Conservation (phyloP, 2,329 filamentous ascomycete species). For the Diaporthe citri region DNA sequence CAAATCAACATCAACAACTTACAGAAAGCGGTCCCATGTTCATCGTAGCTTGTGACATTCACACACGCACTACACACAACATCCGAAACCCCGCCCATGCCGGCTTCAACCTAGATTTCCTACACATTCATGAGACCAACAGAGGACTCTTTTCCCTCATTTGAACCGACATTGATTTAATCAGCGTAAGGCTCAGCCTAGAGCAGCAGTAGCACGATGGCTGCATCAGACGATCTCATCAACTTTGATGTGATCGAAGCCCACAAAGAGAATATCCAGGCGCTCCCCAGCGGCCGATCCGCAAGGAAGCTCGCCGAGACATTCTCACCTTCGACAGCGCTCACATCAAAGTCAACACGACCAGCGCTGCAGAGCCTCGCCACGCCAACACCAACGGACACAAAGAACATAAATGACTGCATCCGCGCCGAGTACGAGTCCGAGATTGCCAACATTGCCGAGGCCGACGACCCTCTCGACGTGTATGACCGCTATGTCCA, state of each 20-base stretch:
- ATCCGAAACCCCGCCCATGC: background rate
- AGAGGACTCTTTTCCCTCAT: conserved; percentile 34
- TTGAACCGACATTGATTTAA: conserved; percentile 32
- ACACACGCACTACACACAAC: conserved; percentile 6
- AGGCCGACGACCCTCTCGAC: conserved; percentile 95
- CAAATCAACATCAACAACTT: conserved; percentile 41
- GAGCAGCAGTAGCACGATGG: conserved; percentile 56
- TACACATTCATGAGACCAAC: conserved; percentile 17
- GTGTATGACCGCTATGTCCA: conserved; percentile 96
- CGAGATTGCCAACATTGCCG: conserved; percentile 81
- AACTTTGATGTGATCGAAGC: conserved; percentile 94
- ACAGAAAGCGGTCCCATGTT: conserved; percentile 29
- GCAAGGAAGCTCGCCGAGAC: conserved; percentile 88
- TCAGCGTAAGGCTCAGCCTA: conserved; percentile 35
- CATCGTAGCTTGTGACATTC: conserved; percentile 35
- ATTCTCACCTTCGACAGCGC: conserved; percentile 70
- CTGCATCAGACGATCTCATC: conserved; percentile 66
- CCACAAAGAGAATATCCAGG: conserved; percentile 98
- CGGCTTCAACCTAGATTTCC: conserved; percentile 21
- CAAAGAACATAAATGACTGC: conserved; percentile 81
- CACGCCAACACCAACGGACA: conserved; percentile 78
- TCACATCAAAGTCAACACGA: conserved; percentile 26
- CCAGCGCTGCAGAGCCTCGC: conserved; percentile 67
- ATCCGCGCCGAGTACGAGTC: conserved; percentile 88
- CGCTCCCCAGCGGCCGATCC: conserved; percentile 87